These are phyloP conservation scores for Nitzschia sp. DNA, from an alignment of 108 stramenopile genomes.

Conservation along the genomic window DNA sequence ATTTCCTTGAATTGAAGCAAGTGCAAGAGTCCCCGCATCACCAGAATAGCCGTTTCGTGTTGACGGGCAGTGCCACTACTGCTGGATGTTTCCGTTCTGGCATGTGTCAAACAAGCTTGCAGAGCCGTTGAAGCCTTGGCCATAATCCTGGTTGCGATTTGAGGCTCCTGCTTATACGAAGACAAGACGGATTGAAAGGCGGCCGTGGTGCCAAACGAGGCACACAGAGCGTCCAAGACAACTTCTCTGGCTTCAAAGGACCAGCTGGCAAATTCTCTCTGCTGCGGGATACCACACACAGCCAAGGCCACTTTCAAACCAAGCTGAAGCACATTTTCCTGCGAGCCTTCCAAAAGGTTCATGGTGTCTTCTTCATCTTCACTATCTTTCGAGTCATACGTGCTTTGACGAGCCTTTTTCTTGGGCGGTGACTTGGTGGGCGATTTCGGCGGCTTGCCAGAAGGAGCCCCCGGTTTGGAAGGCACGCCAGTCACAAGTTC, in stretches of 20 bases:
- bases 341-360: background rate
- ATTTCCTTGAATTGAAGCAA: conserved; percentile 53
- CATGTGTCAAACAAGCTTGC: background rate
- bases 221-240: conserved; percentile 51
- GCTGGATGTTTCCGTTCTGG: background rate
- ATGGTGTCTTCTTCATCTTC: no score
- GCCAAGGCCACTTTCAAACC: conserved; percentile 11
- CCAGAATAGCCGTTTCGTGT: conserved; percentile 55
- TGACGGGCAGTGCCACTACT: background rate
- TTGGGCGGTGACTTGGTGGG: conserved; percentile 38
- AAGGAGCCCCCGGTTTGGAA: background rate
- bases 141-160: background rate
- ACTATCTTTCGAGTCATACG: background rate
- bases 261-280: conserved; percentile 73
- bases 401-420: conserved; percentile 16
- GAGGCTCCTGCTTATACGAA: background rate
- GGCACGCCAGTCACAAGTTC: background rate
- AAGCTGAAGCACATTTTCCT: background rate
- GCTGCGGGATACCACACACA: conserved; percentile 38
- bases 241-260: conserved; percentile 65
- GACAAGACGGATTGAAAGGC: conserved; percentile 36
- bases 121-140: background rate
- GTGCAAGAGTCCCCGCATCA: conserved; percentile 65
- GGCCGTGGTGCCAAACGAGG: conserved; percentile 46
- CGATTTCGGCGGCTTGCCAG: background rate